Evolutionary conservation across 2,329 filamentous ascomycete genomes (phyloP), one percentile per base, ranked within the genome.

Genomic region (Lizonia empirigonia): DNA sequence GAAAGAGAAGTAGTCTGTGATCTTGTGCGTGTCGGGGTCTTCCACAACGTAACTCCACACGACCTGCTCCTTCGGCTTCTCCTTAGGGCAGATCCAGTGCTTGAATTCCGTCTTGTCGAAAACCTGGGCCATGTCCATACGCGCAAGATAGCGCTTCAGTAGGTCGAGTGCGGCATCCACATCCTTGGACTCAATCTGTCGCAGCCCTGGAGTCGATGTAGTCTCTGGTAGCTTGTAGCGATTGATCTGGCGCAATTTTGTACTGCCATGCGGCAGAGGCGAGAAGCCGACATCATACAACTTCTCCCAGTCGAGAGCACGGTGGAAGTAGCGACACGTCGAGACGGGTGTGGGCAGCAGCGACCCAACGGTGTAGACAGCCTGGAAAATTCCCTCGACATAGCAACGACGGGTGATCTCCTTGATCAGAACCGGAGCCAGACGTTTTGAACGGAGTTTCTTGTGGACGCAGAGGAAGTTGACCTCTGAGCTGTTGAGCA

Each of bases 381-480:
- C 94, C 76, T 99, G 94, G 82, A 89, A 97, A 60, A 95, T 88
- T 49, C 87, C 89, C 58, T 89, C 81, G 38, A 91, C 77, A 74
- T 97, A 95, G 79, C 91, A 96, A 58, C 91, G 84, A 38, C 94
- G 88, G 5, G 94, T 99, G 64, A 99, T 91, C 73, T 99, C 94
- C 75, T 97, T 97, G 80, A 99, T 99, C 44, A 99, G 84, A 2
- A 97, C 89, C 0, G 94, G 94, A 0, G 94, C 87, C 34, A 99
- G 85, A 45, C 94, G 87, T 79, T 97, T 97, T 50, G 89, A 86
- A 41, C 94, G 90, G 24, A 99, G 85, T 77, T 97, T 97, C 81
- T 97, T 97, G 81, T 99, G 94, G 47, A 99, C 88, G 69, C 92
- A 96, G 60, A 99, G 86, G 77, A 97, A 99, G 79, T 99, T 99